Evolutionary conservation across 2,329 filamentous ascomycete species (phyloP).

Genomic region (Pseudocercospora vitis): DNA sequence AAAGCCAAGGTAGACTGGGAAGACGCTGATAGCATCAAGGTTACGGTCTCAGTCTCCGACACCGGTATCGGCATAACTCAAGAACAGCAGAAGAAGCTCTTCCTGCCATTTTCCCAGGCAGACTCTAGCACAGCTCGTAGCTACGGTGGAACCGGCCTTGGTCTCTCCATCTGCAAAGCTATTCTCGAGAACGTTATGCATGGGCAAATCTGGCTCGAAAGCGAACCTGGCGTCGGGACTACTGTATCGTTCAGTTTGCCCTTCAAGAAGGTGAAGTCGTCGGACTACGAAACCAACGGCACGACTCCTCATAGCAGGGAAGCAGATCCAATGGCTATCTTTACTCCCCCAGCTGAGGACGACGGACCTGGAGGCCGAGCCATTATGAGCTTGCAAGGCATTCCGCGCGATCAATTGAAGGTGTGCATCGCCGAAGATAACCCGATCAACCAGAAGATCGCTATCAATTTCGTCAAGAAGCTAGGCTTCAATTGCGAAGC

Average conservation of each 20-base stretch:
- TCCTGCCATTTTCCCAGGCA: slow-evolving; percentile 89
- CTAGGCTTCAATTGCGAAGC: slow-evolving; percentile 85
- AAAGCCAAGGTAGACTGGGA: slow-evolving; percentile 72
- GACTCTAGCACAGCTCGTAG: slow-evolving; percentile 87
- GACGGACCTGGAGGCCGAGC: slow-evolving; percentile 33
- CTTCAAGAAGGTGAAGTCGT: slow-evolving; percentile 75
- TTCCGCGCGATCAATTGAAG: slow-evolving; percentile 75
- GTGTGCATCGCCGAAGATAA: slow-evolving; percentile 97
- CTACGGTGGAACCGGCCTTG: slow-evolving; percentile 88
- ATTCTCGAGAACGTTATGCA: slow-evolving; percentile 91
- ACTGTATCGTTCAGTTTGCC: slow-evolving; percentile 76
- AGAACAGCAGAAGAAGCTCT: slow-evolving; percentile 79
- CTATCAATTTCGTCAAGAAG: slow-evolving; percentile 83
- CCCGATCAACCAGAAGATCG: slow-evolving; percentile 89
- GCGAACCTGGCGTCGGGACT: slow-evolving; percentile 68
- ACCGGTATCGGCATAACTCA: slow-evolving; percentile 89
- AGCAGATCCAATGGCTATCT: slow-evolving; percentile 57
- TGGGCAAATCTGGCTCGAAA: slow-evolving; percentile 79
- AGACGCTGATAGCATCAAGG: slow-evolving; percentile 65
- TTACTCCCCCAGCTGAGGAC: slow-evolving; percentile 52
- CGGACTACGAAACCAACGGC: slow-evolving; percentile 36
- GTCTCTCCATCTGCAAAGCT: slow-evolving; percentile 90
- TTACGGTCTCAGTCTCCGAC: slow-evolving; percentile 84
- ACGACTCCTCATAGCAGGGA: slow-evolving; percentile 36
- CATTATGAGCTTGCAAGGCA: slow-evolving; percentile 65